Evolutionary conservation across 768 basidiomycete genomes (phyloP), one percentile per base, ranked within the genome.

Genomic region (Boletus rubescentipes): DNA sequence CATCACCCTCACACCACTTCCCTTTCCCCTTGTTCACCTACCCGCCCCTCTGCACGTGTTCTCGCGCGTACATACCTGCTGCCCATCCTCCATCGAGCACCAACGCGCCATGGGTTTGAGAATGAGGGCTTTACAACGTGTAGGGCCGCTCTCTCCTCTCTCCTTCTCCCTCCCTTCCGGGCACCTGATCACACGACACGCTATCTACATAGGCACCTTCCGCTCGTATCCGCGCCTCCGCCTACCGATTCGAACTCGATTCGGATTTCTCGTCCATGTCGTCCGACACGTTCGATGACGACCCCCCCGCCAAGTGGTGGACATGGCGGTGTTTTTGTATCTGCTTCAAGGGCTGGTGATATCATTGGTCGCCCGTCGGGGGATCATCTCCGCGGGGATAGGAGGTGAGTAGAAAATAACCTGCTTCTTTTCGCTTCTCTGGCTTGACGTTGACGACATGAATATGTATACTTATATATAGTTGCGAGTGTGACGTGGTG

Each of bases 341-440:
- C 0, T 71, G 65, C 50, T 58, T 67, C 58, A 67, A 51, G 51
- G 58, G 63, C 15, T 61, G 67, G 68, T 63, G 29, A 64, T 23
- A 3, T 14, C 39, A 53, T 48, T 39, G 39, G 44, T 40, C 36
- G 40, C 31, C 23, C 49, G 39, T 20, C 54, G 42, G 61, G 23
- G 42, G 18, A 31, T 31, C 49, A 51, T 51, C 26, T 56, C 63
- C 60, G 59, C 47, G 58, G 58, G 40, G 7, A 39, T 60, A 54
- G 20, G 47, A 58, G 56, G 48, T 41, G 12, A 9, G 46, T 34
- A 2, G 3, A 8, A 6, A 9, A 34, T 12, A 12, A 32, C 16
- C 2, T 16, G 10, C 16, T 23, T 7, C 40, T 30, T 41, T 18
- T 6, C 26, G 26, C 26, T 26, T 26, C 26, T 3, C 26, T 26